Conservation (phyloP, 371 early-diverging fungal genomes). For the Apophysomyces elegans region DNA sequence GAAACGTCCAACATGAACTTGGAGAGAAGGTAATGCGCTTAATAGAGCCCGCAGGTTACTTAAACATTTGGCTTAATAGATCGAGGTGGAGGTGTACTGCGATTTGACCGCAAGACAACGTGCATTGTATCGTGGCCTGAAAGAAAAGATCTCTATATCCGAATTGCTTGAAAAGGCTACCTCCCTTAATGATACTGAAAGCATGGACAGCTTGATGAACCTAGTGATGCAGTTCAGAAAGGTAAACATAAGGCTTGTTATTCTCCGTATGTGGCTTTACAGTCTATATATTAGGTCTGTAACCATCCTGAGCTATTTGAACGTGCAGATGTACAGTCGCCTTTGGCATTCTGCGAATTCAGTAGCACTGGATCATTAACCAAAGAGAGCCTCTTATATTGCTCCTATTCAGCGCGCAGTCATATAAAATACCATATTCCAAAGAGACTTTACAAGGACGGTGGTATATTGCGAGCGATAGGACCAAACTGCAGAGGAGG, state of each 20-base stretch:
- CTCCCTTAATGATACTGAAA: slow-evolving; percentile 62
- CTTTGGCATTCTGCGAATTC: slow-evolving; percentile 68
- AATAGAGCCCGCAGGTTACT: background rate
- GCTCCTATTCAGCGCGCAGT: slow-evolving; percentile 68
- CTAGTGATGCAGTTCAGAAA: slow-evolving; percentile 98
- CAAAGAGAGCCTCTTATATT: slow-evolving; percentile 62
- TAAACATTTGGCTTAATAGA: slow-evolving; percentile 32
- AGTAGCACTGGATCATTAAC: slow-evolving; percentile 66
- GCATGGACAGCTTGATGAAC: slow-evolving; percentile 88
- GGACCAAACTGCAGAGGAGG: slow-evolving; percentile 59
- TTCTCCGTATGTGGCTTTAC: background rate
- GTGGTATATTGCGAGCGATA: slow-evolving; percentile 52
- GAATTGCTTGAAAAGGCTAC: slow-evolving; percentile 80
- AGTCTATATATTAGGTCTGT: slow-evolving; percentile 62
- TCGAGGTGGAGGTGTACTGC: slow-evolving; percentile 86
- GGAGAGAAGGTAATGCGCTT: slow-evolving; percentile 73
- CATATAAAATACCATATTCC: slow-evolving; percentile 69
- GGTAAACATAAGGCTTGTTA: slow-evolving; percentile 22
- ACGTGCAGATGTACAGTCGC: slow-evolving; percentile 82
- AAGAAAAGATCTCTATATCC: slow-evolving; percentile 83
- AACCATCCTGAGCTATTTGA: slow-evolving; percentile 99
- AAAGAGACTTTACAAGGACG: slow-evolving; percentile 70
- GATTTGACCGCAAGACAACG: slow-evolving; percentile 86
- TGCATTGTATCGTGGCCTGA: slow-evolving; percentile 76
- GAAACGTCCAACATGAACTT: slow-evolving; percentile 95